phyloP scores from a whole-genome alignment of 1,284 basidiomycete species.

The Inonotus hispidus region DNA sequence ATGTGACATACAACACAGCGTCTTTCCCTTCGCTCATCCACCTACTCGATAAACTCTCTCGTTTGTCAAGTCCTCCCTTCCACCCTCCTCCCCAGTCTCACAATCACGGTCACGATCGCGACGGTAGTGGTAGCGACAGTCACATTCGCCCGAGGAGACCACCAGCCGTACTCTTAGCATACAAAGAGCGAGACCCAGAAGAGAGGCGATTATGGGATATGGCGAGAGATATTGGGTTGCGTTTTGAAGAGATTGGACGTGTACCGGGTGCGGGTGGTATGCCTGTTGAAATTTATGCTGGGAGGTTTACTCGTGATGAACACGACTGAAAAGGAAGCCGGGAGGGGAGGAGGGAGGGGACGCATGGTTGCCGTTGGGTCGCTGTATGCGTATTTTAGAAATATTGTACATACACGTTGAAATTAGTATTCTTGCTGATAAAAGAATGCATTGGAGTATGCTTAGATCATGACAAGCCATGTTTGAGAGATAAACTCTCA shows the following conservation, averaged over 20 bases:
- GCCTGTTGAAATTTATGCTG: slow-evolving; percentile 72
- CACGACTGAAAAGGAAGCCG: neutral
- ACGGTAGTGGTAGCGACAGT: too few relatives aligned
- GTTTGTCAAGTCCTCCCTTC: slow-evolving; percentile 26
- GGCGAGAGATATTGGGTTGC: slow-evolving; percentile 44
- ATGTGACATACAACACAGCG: slow-evolving; percentile 84
- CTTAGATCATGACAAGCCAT: too few relatives aligned
- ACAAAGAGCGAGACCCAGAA: slow-evolving; percentile 74
- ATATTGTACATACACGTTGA: too few relatives aligned
- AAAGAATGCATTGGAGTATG: too few relatives aligned
- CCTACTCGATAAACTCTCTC: slow-evolving; percentile 34
- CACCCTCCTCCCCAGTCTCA: slow-evolving; percentile 29
- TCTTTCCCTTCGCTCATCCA: slow-evolving; percentile 68
- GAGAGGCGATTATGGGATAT: slow-evolving; percentile 72
- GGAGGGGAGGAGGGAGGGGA: neutral
- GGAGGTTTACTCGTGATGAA: slow-evolving; percentile 13
- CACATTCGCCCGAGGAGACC: too few relatives aligned
- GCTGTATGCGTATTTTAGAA: too few relatives aligned
- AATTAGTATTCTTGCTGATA: too few relatives aligned
- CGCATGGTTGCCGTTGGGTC: neutral
- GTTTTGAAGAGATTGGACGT: slow-evolving; percentile 50
- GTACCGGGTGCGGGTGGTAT: slow-evolving; percentile 49
- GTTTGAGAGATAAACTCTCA: too few relatives aligned
- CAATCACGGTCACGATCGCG: too few relatives aligned
- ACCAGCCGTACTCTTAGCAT: slow-evolving; percentile 58